Base-by-base conservation (phyloP, 345 rosid genomes). In the Pugionium dolabratum region DNA sequence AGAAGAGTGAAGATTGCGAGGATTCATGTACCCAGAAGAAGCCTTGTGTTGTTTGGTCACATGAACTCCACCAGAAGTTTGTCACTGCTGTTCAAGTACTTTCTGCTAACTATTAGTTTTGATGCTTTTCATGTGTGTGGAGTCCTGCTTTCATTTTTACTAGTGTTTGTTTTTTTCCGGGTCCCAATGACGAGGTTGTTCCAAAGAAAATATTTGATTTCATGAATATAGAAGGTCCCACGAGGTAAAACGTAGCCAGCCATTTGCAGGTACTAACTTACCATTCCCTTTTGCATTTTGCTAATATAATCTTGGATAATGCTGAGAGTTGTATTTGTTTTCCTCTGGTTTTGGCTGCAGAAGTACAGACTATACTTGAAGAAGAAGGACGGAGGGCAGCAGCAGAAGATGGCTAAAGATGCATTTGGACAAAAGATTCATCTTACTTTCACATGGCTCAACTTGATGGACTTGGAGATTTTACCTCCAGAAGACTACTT, bases 191-290 rank as follows among this genome's bases (percentile, higher is more conserved):
- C 86, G 99, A 86, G 82, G 96, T 96, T 66, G 96, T 94, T 47
- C 99, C 99, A 0, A 94, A 90, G 75, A 94, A 90, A 67, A 88
- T 94, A 68, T 96, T 90, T 55, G 97, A 90, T 70, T 67, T 83
- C 63, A 94, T 94, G 99, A 85, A 88, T 66, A 84, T 88, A 52
- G 99, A 88, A 55, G 84, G 89, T 64, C 87, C 90, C 61, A 88
- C 97, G 4, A 88, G 99, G 76, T 96, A 94, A 81, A 94, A 94
- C 72, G 99, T 94, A 29, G 99, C 99, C 36, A 90, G 99, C 67
- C 99, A 94, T 79, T 78, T 94, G 66, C 97, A 94, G 96, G 99
- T 75, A 76, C 45, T 54, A 37, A 45, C 5, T 65, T 51, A 7
- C 25, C 48, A 47, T 43, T 50, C 3, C 18, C 10, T 54, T 29